A percentile compares a stretch with the other conserved stretches of the same genome.
Conservation (phyloP, 1,284 basidiomycete species). For the Cryptococcus depauperatus region DNA sequence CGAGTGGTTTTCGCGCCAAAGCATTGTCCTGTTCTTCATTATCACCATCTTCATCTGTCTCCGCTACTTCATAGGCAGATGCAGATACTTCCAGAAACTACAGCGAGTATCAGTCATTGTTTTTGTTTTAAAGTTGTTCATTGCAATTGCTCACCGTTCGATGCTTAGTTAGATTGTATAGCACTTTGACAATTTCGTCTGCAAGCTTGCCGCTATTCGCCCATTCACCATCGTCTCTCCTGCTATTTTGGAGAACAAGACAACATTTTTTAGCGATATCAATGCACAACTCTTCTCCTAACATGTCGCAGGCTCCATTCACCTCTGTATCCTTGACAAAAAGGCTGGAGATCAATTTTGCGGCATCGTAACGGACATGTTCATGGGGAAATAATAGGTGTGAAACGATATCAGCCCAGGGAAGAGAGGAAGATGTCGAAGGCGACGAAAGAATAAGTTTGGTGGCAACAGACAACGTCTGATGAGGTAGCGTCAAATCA, state of each 20-base stretch:
- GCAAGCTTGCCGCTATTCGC: slow-evolving; percentile 64
- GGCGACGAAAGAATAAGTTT: slow-evolving; percentile 57
- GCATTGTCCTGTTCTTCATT: slow-evolving; percentile 35
- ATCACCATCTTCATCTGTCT: slow-evolving; percentile 36
- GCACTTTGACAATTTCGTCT: slow-evolving; percentile 85
- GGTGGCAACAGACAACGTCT: slow-evolving; percentile 59
- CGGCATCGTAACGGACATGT: slow-evolving; percentile 82
- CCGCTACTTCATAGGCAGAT: slow-evolving; percentile 10
- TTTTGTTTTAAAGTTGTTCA: slow-evolving; percentile 15
- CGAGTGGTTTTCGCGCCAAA: slow-evolving; percentile 55
- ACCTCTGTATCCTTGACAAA: slow-evolving; percentile 48
- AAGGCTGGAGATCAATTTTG: slow-evolving; percentile 65
- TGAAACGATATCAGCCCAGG: slow-evolving; percentile 58
- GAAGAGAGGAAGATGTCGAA: slow-evolving; percentile 50
- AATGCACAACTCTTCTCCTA: slow-evolving; percentile 51
- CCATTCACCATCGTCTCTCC: slow-evolving; percentile 24
- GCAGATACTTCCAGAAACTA: slow-evolving; percentile 14
- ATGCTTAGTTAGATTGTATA: slow-evolving; percentile 83
- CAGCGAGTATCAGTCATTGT: slow-evolving; percentile 1
- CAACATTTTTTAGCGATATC: slow-evolving; percentile 69
- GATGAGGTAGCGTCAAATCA: slow-evolving; percentile 80
- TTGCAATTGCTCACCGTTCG: slow-evolving; percentile 52
- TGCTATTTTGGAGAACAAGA: slow-evolving; percentile 65
- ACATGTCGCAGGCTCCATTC: slow-evolving; percentile 4
- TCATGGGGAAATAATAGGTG: slow-evolving; percentile 85